These are phyloP conservation scores for Gynostemma pentaphyllum DNA, from an alignment of 306 rosid species.

Conservation along the genomic window DNA sequence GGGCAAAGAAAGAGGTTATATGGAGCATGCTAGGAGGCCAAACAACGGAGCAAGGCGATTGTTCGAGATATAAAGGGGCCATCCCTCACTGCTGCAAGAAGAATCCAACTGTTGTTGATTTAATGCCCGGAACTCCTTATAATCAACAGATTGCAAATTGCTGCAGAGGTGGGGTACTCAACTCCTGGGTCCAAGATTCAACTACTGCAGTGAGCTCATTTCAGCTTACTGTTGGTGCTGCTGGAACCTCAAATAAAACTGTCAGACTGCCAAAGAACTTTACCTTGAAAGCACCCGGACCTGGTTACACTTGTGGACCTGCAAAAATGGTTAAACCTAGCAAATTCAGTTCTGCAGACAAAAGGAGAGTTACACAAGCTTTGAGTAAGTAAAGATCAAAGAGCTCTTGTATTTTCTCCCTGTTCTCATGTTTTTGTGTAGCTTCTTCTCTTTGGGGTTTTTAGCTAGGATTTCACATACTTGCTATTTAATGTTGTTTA, in stretches of 20 bases:
- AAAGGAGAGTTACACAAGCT: slow-evolving; percentile 75
- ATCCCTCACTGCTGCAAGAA: slow-evolving; percentile 68
- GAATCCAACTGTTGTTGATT: slow-evolving; percentile 60
- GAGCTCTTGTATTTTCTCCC: not conserved
- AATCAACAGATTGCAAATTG: slow-evolving; percentile 72
- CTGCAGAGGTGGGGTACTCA: slow-evolving; percentile 84
- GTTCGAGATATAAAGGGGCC: slow-evolving; percentile 48
- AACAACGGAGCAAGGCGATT: slow-evolving; percentile 84
- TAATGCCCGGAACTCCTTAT: slow-evolving; percentile 76
- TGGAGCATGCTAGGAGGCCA: slow-evolving; percentile 76
- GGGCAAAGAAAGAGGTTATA: slow-evolving; percentile 84
- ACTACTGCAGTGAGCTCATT: slow-evolving; percentile 45
- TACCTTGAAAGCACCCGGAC: slow-evolving; percentile 72
- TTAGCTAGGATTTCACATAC: not conserved
- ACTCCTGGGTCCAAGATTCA: slow-evolving; percentile 72
- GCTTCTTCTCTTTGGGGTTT: too few relatives aligned
- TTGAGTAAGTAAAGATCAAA: slow-evolving; percentile 42
- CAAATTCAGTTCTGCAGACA: slow-evolving; percentile 39
- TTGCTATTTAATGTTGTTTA: not conserved
- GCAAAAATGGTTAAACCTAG: slow-evolving; percentile 48
- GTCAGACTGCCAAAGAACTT: slow-evolving; percentile 55
- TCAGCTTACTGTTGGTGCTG: slow-evolving; percentile 67
- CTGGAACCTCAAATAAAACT: slow-evolving; percentile 60
- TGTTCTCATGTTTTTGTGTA: not conserved
- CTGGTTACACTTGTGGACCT: slow-evolving; percentile 74